Base-by-base conservation (phyloP, 345 rosid species). In the Eucalyptus rudis region DNA sequence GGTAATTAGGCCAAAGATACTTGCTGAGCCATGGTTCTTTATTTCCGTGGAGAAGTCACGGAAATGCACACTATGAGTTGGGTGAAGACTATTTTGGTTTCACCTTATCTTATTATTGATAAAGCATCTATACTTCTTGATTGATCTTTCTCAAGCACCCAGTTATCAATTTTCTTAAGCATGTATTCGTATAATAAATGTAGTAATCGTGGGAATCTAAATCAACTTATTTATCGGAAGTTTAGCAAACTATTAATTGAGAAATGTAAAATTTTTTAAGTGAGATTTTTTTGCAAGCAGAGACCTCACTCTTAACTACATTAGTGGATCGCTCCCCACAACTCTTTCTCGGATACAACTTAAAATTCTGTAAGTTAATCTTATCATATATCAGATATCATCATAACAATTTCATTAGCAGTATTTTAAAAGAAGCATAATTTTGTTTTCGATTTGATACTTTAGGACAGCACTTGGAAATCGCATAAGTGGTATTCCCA, bases 251-350 rank as follows among this genome's bases (percentile, higher is more conserved):
- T 33, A 68, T 33, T 68, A 4, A 5, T 68, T 68, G 24, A 68
- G 24, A 68, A 59, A 13, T 51, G 44, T 14, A 33, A 33, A 54
- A 56, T 13, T 3, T 5, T 49, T 19, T 36, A 54, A 36, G 19
- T 44, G 31, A 43, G 6, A 31, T 8, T 29, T 49, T 87, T 40
- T 43, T 86, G 36, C 51, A 40, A 44, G 87, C 95, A 98, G 99
- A 14, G 98, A 98, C 93, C 93, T 98, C 54, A 66, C 91, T 31
- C 95, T 96, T 87, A 98, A 96, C 94, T 95, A 91, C 86, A 85
- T 98, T 81, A 95, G 40, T 89, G 99, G 99, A 91, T 58, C 97
- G 43, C 92, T 98, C 52, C 99, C 99, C 24, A 43, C 87, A 22
- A 94, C 91, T 45, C 90, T 98, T 86, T 89, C 93, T 81, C 90